Evolutionary conservation across 139 green algal species (phyloP).

Genomic region (Chlorokybus atmophyticus): DNA sequence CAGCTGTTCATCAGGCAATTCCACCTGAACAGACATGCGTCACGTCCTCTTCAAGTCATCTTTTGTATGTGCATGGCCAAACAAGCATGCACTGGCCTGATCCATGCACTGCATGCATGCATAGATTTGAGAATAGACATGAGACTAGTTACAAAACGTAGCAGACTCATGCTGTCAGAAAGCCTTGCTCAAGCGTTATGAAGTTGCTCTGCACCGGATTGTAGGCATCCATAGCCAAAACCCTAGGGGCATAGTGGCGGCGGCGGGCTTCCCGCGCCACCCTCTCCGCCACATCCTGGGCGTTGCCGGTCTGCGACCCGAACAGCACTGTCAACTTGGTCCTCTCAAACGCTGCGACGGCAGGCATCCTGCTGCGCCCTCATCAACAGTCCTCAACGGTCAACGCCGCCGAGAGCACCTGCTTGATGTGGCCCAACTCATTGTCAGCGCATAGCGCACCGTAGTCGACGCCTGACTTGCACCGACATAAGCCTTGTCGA

Average conservation of each 20-base stretch:
- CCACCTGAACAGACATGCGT: constrained; percentile 9
- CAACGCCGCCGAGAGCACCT: too few relatives aligned
- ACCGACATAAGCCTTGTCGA: too few relatives aligned
- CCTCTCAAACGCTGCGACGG: constrained; percentile 33
- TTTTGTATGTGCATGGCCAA: too few relatives aligned
- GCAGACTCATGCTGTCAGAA: neutral
- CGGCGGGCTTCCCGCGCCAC: constrained; percentile 52
- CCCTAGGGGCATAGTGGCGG: constrained; percentile 28
- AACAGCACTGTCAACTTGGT: constrained; percentile 64
- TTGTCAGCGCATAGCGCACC: too few relatives aligned
- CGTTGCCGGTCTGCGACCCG: constrained; percentile 76
- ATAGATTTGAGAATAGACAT: too few relatives aligned
- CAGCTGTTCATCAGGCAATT: neutral
- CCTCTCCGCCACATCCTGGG: constrained; percentile 81
- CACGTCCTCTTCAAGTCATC: too few relatives aligned
- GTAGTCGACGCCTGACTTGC: too few relatives aligned
- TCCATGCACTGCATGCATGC: too few relatives aligned
- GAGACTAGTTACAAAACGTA: constrained; percentile 3
- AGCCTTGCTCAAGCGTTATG: neutral
- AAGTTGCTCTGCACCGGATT: neutral
- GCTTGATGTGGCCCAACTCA: too few relatives aligned
- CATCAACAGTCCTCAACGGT: too few relatives aligned
- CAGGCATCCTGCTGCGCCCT: constrained; percentile 29
- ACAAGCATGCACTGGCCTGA: too few relatives aligned
- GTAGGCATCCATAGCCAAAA: constrained; percentile 63